phyloP scores from a whole-genome alignment of 768 basidiomycete species.

The Leccinellum rugosiceps region DNA sequence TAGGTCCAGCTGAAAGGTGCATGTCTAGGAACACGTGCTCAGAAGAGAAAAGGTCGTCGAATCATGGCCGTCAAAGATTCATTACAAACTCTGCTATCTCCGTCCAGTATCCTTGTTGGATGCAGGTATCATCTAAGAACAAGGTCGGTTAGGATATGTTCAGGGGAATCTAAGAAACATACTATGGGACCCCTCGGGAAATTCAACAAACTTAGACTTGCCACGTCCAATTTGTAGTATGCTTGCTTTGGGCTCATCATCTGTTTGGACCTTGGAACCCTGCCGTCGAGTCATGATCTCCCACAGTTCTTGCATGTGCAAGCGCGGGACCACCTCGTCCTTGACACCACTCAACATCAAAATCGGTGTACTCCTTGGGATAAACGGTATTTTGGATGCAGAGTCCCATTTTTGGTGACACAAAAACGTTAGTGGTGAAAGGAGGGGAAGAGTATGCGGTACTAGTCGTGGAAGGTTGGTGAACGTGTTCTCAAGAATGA shows the following conservation, averaged over 20 bases:
- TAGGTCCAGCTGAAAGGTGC: not conserved
- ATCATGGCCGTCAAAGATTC: constrained; percentile 18
- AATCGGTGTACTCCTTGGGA: constrained; percentile 66
- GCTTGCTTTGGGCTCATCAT: constrained; percentile 28
- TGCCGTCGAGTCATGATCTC: constrained; percentile 51
- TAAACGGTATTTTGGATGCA: constrained; percentile 55
- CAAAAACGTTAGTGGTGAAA: constrained; percentile 72
- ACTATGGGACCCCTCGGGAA: constrained; percentile 57
- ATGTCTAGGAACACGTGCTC: not conserved
- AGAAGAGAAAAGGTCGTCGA: not conserved
- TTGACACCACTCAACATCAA: constrained; percentile 73
- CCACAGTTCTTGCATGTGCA: constrained; percentile 65
- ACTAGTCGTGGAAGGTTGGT: constrained; percentile 78
- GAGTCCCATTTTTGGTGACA: constrained; percentile 91
- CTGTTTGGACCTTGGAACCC: constrained; percentile 29
- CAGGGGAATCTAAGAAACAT: constrained; percentile 8
- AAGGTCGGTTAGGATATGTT: not conserved
- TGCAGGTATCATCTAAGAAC: constrained; percentile 49
- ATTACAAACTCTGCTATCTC: constrained; percentile 49
- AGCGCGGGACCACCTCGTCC: constrained; percentile 53
- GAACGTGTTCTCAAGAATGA: constrained; percentile 94
- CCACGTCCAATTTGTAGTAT: constrained; percentile 49
- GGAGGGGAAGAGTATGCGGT: constrained; percentile 72
- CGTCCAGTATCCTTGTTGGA: constrained; percentile 53
- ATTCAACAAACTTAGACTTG: constrained; percentile 54